phyloP scores from a whole-genome alignment of 257 asterid genomes.

The Fraxinus quadrangulata region DNA sequence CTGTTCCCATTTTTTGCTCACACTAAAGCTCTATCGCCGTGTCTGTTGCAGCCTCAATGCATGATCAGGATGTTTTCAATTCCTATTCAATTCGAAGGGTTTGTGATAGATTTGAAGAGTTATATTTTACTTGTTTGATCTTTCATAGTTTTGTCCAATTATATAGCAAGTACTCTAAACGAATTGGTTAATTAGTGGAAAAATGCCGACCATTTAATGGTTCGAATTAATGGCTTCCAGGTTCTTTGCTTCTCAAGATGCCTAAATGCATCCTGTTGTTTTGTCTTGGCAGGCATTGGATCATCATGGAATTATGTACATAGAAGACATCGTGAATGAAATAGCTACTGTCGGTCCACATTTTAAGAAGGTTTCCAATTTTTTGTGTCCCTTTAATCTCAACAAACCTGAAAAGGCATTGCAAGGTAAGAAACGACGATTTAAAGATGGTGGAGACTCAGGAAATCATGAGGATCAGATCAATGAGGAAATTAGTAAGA shows the following conservation, averaged over 20 bases:
- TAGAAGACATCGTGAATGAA: conserved; percentile 88
- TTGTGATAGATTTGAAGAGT: no score
- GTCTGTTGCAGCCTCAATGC: no score
- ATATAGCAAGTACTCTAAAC: not conserved
- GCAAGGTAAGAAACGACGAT: conserved; percentile 74
- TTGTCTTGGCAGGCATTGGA: conserved; percentile 62
- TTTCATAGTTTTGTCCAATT: not conserved
- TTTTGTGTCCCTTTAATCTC: conserved; percentile 75
- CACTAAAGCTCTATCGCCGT: no score
- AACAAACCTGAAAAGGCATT: conserved; percentile 75
- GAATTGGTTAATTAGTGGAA: conserved; percentile 1
- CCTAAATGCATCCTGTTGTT: not conserved
- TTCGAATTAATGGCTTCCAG: not conserved
- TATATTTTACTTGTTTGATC: conserved; percentile 14
- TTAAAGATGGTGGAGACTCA: conserved; percentile 82
- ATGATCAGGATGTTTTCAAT: no score
- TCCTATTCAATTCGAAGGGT: no score
- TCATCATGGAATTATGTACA: conserved; percentile 65
- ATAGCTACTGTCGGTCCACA: conserved; percentile 61
- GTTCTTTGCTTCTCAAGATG: not conserved
- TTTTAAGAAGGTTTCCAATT: conserved; percentile 59
- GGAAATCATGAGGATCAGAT: conserved; percentile 70
- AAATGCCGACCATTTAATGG: not conserved
- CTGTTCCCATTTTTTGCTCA: no score
- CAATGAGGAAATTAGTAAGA: conserved; percentile 71